Conservation (phyloP, 306 rosid genomes). For the Cicer cuneatum region DNA sequence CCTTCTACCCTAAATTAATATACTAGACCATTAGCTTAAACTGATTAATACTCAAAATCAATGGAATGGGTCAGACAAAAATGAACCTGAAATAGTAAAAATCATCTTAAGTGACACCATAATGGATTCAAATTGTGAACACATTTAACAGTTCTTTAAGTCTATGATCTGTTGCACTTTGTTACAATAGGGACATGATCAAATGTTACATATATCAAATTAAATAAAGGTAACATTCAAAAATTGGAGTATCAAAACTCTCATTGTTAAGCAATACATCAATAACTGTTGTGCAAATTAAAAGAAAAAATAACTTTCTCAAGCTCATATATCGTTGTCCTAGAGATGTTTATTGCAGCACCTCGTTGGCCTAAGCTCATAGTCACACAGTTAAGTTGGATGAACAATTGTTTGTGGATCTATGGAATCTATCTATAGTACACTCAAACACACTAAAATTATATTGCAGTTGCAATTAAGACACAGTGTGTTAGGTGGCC, state of each 20-base stretch:
- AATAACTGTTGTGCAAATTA: conserved; percentile 1
- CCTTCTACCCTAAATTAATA: conserved; percentile 3
- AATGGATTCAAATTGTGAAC: neutral
- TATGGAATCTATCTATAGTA: conserved; percentile 18
- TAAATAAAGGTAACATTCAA: neutral
- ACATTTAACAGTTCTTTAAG: neutral
- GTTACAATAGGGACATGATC: conserved; percentile 18
- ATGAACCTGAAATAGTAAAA: too few species aligned
- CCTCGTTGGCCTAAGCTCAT: neutral
- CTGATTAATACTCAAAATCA: neutral
- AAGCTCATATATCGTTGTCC: conserved; percentile 7
- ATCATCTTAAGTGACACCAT: neutral
- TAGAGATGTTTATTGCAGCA: conserved; percentile 4
- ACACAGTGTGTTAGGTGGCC: conserved; percentile 36
- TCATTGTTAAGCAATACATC: conserved; percentile 21
- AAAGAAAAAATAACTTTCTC: neutral
- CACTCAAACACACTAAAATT: conserved; percentile 36
- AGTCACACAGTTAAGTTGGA: neutral
- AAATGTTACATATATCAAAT: conserved; percentile 9
- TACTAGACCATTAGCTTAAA: neutral
- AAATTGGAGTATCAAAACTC: neutral
- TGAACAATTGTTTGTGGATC: conserved; percentile 23
- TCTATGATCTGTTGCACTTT: conserved; percentile 6
- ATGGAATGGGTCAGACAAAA: neutral
- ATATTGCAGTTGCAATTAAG: neutral